Evolutionary conservation across 176 grass and related monocot genomes (phyloP).

Genomic region (Rhipidocladum racemiflorum): DNA sequence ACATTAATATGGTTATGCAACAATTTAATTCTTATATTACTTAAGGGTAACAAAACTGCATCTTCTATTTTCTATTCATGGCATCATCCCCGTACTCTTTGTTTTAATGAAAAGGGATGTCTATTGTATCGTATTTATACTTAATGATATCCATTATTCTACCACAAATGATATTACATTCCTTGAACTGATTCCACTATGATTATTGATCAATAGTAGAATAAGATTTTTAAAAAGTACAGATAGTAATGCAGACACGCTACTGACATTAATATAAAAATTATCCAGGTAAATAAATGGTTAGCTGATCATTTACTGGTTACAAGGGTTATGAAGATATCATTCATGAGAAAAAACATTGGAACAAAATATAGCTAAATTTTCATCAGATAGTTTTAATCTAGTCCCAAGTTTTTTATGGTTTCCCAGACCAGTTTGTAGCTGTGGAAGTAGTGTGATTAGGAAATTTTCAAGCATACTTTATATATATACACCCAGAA

Average conservation of each 20-base stretch:
- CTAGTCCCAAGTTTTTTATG: neutral
- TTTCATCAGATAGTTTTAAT: neutral
- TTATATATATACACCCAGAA: too few species aligned
- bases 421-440: neutral
- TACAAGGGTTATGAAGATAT: neutral
- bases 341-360: neutral
- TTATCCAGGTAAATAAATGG: neutral
- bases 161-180: neutral
- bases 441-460: too few species aligned
- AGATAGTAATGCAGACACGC: neutral
- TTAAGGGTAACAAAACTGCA: neutral
- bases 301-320: neutral
- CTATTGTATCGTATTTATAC: neutral
- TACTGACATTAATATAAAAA: neutral
- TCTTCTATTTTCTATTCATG: neutral
- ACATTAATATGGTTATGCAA: constrained; percentile 28
- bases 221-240: neutral
- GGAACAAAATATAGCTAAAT: neutral
- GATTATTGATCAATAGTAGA: neutral
- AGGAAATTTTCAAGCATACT: too few species aligned
- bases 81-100: neutral
- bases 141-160: neutral
- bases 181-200: neutral
- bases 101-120: neutral
- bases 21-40: neutral